Evolutionary conservation across 352 stramenopile genomes (phyloP), one percentile per base, ranked within the genome.

Genomic region (Thraustotheca clavata): DNA sequence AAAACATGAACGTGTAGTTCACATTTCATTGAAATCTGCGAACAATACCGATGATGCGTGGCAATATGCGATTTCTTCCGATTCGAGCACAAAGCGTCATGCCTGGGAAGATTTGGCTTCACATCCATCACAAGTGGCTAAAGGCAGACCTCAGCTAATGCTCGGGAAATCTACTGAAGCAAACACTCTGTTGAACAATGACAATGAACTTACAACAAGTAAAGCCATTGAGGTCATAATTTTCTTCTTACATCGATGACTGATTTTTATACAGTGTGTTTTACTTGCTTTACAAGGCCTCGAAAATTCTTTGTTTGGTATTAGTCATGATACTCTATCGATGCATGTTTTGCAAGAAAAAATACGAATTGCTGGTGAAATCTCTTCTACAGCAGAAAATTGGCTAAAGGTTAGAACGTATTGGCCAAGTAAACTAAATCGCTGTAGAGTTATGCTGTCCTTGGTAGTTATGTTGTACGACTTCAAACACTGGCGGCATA

Each of bases 271-370:
- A 47, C 39, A 24, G 39, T 4, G 39, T 2, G 2, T 24, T 27
- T 47, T n/a, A 47, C 39, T n/a, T n/a, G n/a, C n/a, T n/a, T n/a
- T n/a, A n/a, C n/a, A 65, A 40, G 57, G 57, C 24, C 27, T 54
- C 1, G n/a, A n/a, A n/a, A n/a, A n/a, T n/a, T n/a, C n/a, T 9
- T 0, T 65, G 11, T 65, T 65, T 22, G 35, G 9, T 31, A 31
- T 18, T 29, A 20, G 18, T 7, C 33, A 32, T n/a, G 38, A 16
- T 12, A 26, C 24, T 6, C 12, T 48, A 11, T 39, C 8, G 3
- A 54, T 32, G 26, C 47, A 8, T 27, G 12, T 20, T 9, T 31
- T 40, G 2, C 24, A 27, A 16, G 27, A 38, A 4, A 36, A 18
- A 16, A 20, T 39, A 18, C 20, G 46, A 7, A 18, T 16, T 9